These are phyloP conservation scores for Ogataea wickerhamii DNA, from an alignment of 805 yeast species.

Conservation along the genomic window DNA sequence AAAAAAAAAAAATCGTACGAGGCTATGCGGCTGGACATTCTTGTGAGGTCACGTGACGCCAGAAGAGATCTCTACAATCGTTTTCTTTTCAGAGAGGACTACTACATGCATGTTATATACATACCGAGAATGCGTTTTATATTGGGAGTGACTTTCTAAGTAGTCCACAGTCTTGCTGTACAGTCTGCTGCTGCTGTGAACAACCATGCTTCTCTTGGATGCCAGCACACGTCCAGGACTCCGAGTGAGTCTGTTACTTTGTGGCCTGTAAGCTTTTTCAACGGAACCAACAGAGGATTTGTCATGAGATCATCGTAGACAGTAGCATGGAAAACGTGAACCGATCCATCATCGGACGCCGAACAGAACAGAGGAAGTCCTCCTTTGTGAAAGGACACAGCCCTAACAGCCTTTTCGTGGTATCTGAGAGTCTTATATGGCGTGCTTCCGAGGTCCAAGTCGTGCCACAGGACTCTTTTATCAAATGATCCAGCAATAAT, in stretches of 20 bases:
- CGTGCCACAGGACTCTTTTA: conserved; percentile 96
- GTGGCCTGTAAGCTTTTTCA: conserved; percentile 92
- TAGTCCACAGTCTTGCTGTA: conserved; percentile 94
- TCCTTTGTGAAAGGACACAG: conserved; percentile 80
- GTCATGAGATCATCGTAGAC: conserved; percentile 95
- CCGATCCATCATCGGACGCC: conserved; percentile 89
- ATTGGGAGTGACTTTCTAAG: conserved; percentile 38
- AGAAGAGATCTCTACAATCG: no score
- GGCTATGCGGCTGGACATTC: no score
- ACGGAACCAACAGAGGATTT: conserved; percentile 92
- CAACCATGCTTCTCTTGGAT: conserved; percentile 97
- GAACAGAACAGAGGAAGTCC: conserved; percentile 88
- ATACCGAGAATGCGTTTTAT: no score
- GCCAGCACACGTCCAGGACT: conserved; percentile 87
- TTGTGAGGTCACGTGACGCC: no score
- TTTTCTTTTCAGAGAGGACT: no score
- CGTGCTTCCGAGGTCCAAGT: conserved; percentile 78
- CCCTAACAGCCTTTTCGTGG: conserved; percentile 91
- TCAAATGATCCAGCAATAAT: conserved; percentile 90
- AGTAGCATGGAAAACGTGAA: conserved; percentile 94
- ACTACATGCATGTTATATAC: no score
- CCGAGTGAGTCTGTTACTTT: conserved; percentile 76
- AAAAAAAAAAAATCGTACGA: no score
- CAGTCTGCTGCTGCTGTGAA: conserved; percentile 97
- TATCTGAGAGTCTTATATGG: conserved; percentile 95